Base-by-base conservation (phyloP, 139 green algal genomes). In the Tetraselmis striata region DNA sequence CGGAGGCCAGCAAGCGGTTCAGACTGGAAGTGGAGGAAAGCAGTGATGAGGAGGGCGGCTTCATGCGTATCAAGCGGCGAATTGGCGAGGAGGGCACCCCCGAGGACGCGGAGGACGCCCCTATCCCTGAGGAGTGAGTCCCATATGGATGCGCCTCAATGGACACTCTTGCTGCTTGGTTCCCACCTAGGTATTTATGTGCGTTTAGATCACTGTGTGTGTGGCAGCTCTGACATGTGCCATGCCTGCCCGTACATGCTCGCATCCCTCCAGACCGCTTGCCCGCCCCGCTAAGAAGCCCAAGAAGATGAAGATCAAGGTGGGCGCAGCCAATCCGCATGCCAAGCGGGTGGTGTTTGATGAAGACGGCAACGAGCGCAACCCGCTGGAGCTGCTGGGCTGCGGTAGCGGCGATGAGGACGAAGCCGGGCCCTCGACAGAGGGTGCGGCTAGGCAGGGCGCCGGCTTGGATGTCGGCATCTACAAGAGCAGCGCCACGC, bases 301-400 rank as follows among this genome's bases (percentile, higher is more conserved):
- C 1, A 90, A 92, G 84, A 93, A 94, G 88, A 91, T 90, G 83
- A 95, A 95, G 89, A 96, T 95, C 75, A 89, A 90, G 78, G 25
- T 85, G 25, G 83, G 85, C 11, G 59, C 11, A 0, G 81, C 80
- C 32, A 84, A 29, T 2, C 74, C 74, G 74, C n/a, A 32, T 28
- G 89, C 89, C 11, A 86, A 83, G 27, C 86, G 92, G 18, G 83
- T 90, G 24, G 91, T 97, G 27, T 97, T 97, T 88, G 93, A 95
- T 30, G 92, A 95, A 1, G 88, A 91, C 5, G 93, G 92, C 0
- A 27, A 87, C 59, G 88, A 86, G 0, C n/a, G 92, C 74, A 86
- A 93, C 45, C 89, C 93, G 11, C 85, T 96, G 28, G 90, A 82
- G 27, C 67, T 87, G 77, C 87, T 97, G 79, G 91, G 45, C 45